phyloP scores from a whole-genome alignment of 2,329 filamentous ascomycete species.

The Purpureocillium takamizusanense region DNA sequence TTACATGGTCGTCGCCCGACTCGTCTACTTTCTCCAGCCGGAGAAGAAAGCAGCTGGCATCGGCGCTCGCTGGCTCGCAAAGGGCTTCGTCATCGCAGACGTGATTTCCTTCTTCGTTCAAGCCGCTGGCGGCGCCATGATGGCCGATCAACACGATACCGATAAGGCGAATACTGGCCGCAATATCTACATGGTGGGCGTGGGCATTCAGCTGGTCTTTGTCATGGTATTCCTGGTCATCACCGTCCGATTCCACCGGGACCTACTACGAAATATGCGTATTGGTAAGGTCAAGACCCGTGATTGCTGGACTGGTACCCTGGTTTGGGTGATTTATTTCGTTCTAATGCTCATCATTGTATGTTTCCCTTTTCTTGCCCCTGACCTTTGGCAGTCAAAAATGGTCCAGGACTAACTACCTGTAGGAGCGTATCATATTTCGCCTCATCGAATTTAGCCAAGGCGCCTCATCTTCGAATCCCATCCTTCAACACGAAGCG shows the following conservation, averaged over 20 bases:
- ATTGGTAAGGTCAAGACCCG: conserved; percentile 3
- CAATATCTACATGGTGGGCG: conserved; percentile 37
- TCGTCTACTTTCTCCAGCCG: conserved; percentile 30
- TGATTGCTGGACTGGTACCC: conserved; percentile 1
- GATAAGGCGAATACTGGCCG: conserved; percentile 3
- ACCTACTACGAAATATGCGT: background rate
- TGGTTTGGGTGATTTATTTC: conserved; percentile 15
- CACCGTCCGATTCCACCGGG: conserved; percentile 9
- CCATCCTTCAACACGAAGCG: conserved; percentile 22
- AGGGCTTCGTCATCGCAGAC: conserved; percentile 29
- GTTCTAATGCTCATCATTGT: conserved; percentile 24
- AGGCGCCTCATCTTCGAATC: conserved; percentile 18
- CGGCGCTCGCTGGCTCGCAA: conserved; percentile 22
- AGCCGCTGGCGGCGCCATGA: conserved; percentile 17
- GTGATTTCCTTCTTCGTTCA: conserved; percentile 22
- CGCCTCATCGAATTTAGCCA: conserved; percentile 39
- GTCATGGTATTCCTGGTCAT: conserved; percentile 33
- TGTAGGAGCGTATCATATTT: conserved; percentile 36
- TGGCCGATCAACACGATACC: conserved; percentile 7
- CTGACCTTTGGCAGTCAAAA: too few relatives aligned
- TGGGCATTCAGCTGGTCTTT: conserved; percentile 37
- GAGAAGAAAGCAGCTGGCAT: conserved; percentile 22
- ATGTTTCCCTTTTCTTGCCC: background rate
- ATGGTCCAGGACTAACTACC: background rate
- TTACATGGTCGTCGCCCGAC: conserved; percentile 32